These are phyloP conservation scores for Acaromyces ingoldii DNA, from an alignment of 1,284 basidiomycete genomes.

Conservation along the genomic window DNA sequence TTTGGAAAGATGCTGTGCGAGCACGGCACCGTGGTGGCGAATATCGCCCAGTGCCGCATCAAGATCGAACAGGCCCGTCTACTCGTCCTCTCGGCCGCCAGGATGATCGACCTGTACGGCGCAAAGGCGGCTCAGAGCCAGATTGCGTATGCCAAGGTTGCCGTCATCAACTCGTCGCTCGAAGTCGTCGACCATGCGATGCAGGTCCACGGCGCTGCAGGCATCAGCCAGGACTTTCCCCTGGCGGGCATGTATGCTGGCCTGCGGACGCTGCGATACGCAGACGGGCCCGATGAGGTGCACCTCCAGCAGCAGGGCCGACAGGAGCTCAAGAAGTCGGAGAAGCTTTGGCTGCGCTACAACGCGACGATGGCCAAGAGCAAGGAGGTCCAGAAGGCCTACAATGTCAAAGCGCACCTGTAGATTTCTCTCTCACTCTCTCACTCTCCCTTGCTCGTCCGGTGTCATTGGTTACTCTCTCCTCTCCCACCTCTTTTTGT, in stretches of 20 bases:
- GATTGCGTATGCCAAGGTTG: conserved; percentile 90
- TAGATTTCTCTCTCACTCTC: no score
- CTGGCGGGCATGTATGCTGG: conserved; percentile 74
- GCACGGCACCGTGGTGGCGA: conserved; percentile 86
- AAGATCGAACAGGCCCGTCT: conserved; percentile 84
- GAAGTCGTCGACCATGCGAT: conserved; percentile 87
- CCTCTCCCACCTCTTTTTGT: no score
- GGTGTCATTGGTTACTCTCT: no score
- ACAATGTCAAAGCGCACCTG: background rate
- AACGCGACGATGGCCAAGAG: conserved; percentile 20
- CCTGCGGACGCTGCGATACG: conserved; percentile 62
- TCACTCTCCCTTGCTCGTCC: no score
- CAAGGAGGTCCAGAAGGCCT: conserved; percentile 10
- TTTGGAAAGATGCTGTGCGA: conserved; percentile 88
- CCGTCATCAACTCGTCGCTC: conserved; percentile 82
- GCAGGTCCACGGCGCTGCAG: conserved; percentile 84
- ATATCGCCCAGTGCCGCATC: conserved; percentile 84
- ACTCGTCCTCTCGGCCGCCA: conserved; percentile 85
- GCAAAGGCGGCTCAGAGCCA: conserved; percentile 95
- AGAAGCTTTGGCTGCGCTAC: conserved; percentile 28
- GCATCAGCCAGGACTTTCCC: conserved; percentile 80
- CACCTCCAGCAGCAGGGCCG: conserved; percentile 92
- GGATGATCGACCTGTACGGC: conserved; percentile 82
- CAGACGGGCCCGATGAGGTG: conserved; percentile 58
- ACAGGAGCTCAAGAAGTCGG: conserved; percentile 58